Base-by-base conservation (phyloP, 257 asterid genomes). In the Solanum acaule region DNA sequence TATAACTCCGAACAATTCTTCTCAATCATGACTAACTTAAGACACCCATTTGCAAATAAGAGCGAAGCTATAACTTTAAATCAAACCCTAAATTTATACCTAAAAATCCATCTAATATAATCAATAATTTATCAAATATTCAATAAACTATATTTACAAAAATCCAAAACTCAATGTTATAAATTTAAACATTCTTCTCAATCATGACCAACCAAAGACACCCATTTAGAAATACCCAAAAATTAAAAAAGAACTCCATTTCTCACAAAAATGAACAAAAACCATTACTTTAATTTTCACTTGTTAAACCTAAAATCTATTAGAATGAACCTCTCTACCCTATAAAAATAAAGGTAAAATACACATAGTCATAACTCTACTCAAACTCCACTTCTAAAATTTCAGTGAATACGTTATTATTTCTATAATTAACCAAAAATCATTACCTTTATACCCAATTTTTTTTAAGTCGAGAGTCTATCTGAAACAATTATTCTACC, bases 301-400 rank as follows among this genome's bases (percentile, higher is more conserved):
- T 6, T 68, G 5, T 67, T 67, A 6, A 12, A 14, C 8, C 20
- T 1, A 25, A 14, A 12, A 6, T 67, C 0, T 10, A 46, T 25
- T 4, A 4, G 0, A 67, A 13, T 25, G 6, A 25, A 0, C 1
- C 1, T 6, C 3, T 67, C 73, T 27, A 25, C 1, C 20, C 0
- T 25, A 25, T 3, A 25, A 65, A 65, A 2, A n/a, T 65, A n/a
- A 1, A 12, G 4, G 8, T 25, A 65, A 67, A 27, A 67, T 12
- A 6, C 29, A 13, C 33, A 6, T 25, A 65, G 2, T 14, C 14
- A 25, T 67, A 15, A 5, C 18, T 5, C 18, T 25, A 11, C 33
- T 12, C 34, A 67, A 67, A 15, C 0, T 3, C 0, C 4, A 6
- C 0, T 6, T 11, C 10, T 27, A 29, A 1, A 68, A 68, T 11